Conservation (phyloP, 2,329 filamentous ascomycete genomes). For the Daldinia eschscholtzii region DNA sequence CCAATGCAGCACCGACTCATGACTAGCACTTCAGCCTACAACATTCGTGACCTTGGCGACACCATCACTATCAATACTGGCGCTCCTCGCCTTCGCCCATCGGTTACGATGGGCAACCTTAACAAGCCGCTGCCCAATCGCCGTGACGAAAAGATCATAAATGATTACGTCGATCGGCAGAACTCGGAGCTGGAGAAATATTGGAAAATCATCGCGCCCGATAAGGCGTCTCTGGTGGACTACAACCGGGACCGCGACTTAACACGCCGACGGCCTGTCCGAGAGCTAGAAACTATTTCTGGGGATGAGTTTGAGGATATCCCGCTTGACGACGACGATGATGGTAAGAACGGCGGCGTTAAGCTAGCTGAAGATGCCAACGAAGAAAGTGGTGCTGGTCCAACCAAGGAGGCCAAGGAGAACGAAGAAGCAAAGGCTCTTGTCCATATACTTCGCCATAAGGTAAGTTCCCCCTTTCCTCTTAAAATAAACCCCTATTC, state of each 20-base stretch:
- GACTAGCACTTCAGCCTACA: background rate
- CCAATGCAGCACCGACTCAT: background rate
- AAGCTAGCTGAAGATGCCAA: background rate
- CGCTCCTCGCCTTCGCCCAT: background rate
- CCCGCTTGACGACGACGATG: too few species aligned
- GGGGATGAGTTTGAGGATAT: too few species aligned
- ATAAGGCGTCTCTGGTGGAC: background rate
- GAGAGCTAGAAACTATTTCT: background rate
- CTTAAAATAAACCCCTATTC: background rate
- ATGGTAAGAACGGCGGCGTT: background rate
- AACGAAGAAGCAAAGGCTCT: background rate
- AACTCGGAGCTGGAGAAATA: background rate
- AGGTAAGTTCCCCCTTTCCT: background rate
- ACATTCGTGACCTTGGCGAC: background rate
- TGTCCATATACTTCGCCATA: background rate
- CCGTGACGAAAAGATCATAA: conserved; percentile 11
- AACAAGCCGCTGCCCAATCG: background rate
- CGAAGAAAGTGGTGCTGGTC: background rate
- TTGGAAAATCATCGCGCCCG: background rate
- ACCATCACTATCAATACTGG: background rate
- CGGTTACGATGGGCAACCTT: background rate
- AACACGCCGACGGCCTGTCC: background rate
- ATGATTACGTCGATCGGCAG: conserved; percentile 16
- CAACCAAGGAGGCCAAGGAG: background rate
- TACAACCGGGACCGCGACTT: background rate